Conservation (phyloP, 2,329 filamentous ascomycete species). For the Colletotrichum liriopes region DNA sequence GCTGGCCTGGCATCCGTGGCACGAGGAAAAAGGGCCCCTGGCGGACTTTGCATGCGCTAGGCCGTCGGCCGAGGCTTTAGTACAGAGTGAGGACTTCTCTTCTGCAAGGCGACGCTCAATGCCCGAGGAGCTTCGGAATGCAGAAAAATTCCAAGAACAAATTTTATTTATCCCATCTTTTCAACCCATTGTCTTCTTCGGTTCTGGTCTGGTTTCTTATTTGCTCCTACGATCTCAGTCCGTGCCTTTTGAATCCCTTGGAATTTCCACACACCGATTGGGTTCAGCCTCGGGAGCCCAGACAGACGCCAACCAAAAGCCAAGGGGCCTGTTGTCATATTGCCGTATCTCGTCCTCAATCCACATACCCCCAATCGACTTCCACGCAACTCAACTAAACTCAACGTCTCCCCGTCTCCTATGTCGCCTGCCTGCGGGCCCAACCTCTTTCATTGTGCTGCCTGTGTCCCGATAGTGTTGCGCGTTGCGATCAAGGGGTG, state of each 20-base stretch:
- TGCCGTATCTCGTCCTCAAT: neutral
- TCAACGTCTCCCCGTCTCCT: neutral
- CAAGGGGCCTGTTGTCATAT: neutral
- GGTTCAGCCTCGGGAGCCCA: slow-evolving; percentile 4
- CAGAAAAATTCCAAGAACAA: neutral
- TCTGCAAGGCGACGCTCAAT: slow-evolving; percentile 37
- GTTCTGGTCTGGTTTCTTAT: neutral
- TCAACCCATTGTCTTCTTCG: neutral
- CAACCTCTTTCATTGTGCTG: neutral
- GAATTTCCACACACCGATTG: slow-evolving; percentile 4
- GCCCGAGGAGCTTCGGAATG: slow-evolving; percentile 9
- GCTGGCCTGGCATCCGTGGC: slow-evolving; percentile 15
- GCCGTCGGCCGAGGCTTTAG: slow-evolving; percentile 27
- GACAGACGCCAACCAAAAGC: neutral
- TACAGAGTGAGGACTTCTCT: neutral
- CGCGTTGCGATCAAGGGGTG: neutral
- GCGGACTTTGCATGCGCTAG: slow-evolving; percentile 27
- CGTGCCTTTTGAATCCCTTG: neutral
- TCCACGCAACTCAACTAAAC: neutral
- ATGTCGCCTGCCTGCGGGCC: neutral
- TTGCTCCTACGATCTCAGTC: neutral
- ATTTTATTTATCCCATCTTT: neutral
- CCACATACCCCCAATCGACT: neutral
- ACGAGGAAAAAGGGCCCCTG: slow-evolving; percentile 4
- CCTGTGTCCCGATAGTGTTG: too few relatives aligned